Conservation (phyloP, 2,329 filamentous ascomycete genomes). For the Penicillium concentricum region DNA sequence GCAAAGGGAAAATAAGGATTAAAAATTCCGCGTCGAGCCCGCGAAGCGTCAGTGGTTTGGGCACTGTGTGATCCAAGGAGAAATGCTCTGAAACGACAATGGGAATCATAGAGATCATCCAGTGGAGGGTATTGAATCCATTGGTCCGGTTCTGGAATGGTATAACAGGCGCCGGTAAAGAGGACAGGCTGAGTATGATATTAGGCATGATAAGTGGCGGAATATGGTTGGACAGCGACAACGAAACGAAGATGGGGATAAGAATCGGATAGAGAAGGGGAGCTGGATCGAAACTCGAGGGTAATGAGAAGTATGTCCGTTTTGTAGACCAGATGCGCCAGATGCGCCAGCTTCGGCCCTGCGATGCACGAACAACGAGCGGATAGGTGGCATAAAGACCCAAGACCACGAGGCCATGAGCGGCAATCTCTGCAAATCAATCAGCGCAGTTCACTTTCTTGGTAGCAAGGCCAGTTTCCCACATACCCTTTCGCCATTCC, state of each 20-base stretch:
- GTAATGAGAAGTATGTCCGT: slow-evolving; percentile 59
- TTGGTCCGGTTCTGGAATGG: slow-evolving; percentile 60
- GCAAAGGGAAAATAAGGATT: slow-evolving; percentile 74
- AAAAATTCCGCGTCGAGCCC: slow-evolving; percentile 58
- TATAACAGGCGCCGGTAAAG: slow-evolving; percentile 71
- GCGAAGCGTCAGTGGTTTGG: slow-evolving; percentile 32
- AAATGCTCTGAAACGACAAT: slow-evolving; percentile 54
- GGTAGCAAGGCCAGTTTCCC: background rate
- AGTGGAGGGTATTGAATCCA: slow-evolving; percentile 69
- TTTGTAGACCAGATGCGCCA: slow-evolving; percentile 28
- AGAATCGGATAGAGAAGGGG: slow-evolving; percentile 82
- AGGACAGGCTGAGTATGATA: slow-evolving; percentile 74
- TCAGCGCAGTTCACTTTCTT: slow-evolving; percentile 6
- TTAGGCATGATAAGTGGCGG: slow-evolving; percentile 69
- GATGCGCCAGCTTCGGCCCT: slow-evolving; percentile 26
- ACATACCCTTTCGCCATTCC: slow-evolving; percentile 41
- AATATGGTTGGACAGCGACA: slow-evolving; percentile 67
- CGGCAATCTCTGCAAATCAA: slow-evolving; percentile 32
- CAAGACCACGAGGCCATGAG: slow-evolving; percentile 32
- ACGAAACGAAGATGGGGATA: slow-evolving; percentile 72
- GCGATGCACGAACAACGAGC: slow-evolving; percentile 49
- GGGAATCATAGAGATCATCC: slow-evolving; percentile 72
- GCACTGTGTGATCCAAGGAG: slow-evolving; percentile 35
- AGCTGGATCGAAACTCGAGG: slow-evolving; percentile 82
- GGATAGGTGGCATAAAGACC: slow-evolving; percentile 54